phyloP scores from a whole-genome alignment of 257 asterid genomes.

The Phtheirospermum japonicum region DNA sequence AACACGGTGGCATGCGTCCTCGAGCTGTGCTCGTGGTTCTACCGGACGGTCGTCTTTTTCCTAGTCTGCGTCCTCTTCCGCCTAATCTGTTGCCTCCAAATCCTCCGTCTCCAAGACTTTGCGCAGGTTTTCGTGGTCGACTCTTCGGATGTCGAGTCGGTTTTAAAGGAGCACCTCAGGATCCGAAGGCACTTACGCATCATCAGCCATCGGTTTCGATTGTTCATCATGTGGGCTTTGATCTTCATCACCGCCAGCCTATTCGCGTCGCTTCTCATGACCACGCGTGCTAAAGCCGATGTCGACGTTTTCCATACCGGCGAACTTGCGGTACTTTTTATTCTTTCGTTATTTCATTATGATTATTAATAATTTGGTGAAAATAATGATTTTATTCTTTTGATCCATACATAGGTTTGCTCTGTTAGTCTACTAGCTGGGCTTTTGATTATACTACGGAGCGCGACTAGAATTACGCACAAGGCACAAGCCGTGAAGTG shows the following conservation, averaged over 20 bases:
- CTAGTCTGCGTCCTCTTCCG: slow-evolving; percentile 59
- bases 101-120: slow-evolving; percentile 83
- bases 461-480: slow-evolving; percentile 92
- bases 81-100: slow-evolving; percentile 82
- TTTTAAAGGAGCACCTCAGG: slow-evolving; percentile 71
- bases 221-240: slow-evolving; percentile 61
- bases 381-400: too few relatives aligned
- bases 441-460: slow-evolving; percentile 59
- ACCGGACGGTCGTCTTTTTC: slow-evolving; percentile 46
- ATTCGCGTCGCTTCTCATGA: slow-evolving; percentile 74
- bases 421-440: slow-evolving; percentile 87
- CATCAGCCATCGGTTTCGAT: slow-evolving; percentile 77
- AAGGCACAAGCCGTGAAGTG: slow-evolving; percentile 83
- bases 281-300: slow-evolving; percentile 56
- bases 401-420: too few relatives aligned
- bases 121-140: slow-evolving; percentile 63
- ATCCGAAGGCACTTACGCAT: slow-evolving; percentile 70
- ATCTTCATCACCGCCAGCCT: slow-evolving; percentile 69
- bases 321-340: slow-evolving; percentile 65
- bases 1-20: slow-evolving; percentile 44
- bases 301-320: slow-evolving; percentile 63
- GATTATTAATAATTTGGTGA: background rate
- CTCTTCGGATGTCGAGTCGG: slow-evolving; percentile 67
- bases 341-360: too few relatives aligned
- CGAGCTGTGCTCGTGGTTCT: slow-evolving; percentile 61